These are phyloP conservation scores for Arthrinium phaeospermum DNA, from an alignment of 2,329 filamentous ascomycete genomes.

Conservation along the genomic window DNA sequence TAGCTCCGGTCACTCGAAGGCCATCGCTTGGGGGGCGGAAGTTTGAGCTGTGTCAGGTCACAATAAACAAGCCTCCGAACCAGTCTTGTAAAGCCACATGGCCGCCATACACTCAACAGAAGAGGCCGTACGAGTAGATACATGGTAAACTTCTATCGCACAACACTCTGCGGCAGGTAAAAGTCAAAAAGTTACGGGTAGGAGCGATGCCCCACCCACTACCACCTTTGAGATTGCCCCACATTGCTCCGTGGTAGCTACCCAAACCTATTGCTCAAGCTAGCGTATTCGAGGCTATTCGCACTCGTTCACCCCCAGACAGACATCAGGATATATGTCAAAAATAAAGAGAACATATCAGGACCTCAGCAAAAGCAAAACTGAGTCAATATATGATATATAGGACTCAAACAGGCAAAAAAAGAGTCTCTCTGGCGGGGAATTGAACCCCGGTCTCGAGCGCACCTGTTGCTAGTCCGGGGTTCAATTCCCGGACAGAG, in stretches of 20 bases:
- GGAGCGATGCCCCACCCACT: no score
- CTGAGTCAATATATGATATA: neutral
- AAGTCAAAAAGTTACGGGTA: neutral
- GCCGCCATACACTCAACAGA: neutral
- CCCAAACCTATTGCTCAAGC: no score
- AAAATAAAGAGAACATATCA: neutral
- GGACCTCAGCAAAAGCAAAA: no score
- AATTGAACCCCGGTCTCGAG: constrained; percentile 26
- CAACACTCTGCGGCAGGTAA: neutral
- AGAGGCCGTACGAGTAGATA: no score
- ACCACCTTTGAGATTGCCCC: no score
- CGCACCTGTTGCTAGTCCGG: neutral
- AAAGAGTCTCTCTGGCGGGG: constrained; percentile 22
- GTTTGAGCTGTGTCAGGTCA: constrained; percentile 5
- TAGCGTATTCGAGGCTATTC: neutral
- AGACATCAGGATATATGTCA: neutral
- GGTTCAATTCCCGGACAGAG: no score
- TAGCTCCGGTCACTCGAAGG: neutral
- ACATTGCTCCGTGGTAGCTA: neutral
- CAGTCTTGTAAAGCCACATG: neutral
- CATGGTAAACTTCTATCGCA: neutral
- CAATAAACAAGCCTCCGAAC: neutral
- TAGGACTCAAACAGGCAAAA: neutral
- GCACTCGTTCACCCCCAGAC: neutral
- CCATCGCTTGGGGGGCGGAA: neutral